Base-by-base conservation (phyloP, 148 eudicot species). In the Fagopyrum homotropicum region DNA sequence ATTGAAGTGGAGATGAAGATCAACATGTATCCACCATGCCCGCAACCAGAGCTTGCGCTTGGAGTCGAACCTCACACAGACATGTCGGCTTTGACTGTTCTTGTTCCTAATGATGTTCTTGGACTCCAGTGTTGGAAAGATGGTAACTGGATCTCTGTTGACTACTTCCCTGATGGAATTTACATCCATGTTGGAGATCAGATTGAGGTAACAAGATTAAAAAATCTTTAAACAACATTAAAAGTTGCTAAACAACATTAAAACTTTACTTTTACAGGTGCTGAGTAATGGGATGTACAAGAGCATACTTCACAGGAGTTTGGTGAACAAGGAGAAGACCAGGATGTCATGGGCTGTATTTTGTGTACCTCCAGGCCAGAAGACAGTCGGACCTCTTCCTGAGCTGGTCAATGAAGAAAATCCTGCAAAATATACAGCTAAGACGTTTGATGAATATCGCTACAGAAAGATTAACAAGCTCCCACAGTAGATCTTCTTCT, bases 1-100 rank as follows among this genome's bases (percentile, higher is more conserved):
- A 64, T 80, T 7, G 84, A 81, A 52, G 46, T 79, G 43, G 85
- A 85, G 77, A 85, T 85, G 88, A 85, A 85, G 72, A 82, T 85
- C 47, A 82, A 85, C 82, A 82, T 85, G 88, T 83, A 85, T n/a
- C 88, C 88, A 0, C 85, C 88, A 46, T 85, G 88, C 77, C 88
- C 85, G 14, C 81, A 69, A 6, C 88, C 88, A 35, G 81, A 85
- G 16, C 84, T 80, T 12, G 85, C 82, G 9, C 84, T 85, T 0
- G 88, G 88, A 22, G 85, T 85, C 56, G 85, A 85, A 72, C 66
- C 88, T 17, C 88, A 85, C 73, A 82, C 88, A 0, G 88, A 85
- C 71, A 85, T 85, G 85, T 85, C 85, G 0, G 88, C 88, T 0
- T 75, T 85, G 72, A 85, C 88, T 3, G 40, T 85, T 45, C 88